A percentile compares a stretch with the other conserved stretches of the same genome.
phyloP scores from a whole-genome alignment of 148 eudicot genomes.

The Camellia sinensis region DNA sequence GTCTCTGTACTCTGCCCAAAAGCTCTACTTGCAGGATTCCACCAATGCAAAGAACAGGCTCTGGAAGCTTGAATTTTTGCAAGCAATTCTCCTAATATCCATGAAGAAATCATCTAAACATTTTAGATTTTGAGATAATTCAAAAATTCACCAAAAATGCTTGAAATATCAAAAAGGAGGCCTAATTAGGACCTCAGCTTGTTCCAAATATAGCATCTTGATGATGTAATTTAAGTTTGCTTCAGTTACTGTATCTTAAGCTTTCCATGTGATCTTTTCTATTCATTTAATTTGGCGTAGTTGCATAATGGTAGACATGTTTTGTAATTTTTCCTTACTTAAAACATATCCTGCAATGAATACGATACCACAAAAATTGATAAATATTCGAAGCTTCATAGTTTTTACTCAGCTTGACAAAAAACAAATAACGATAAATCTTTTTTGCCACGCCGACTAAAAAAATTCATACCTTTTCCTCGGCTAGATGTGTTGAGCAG shows the following conservation, averaged over 20 bases:
- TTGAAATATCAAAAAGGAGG: background rate
- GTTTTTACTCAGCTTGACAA: background rate
- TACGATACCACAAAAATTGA: background rate
- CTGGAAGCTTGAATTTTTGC: constrained; percentile 76
- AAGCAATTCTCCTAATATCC: constrained; percentile 44
- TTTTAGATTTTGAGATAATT: background rate
- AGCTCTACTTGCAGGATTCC: constrained; percentile 74
- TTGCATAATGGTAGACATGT: background rate
- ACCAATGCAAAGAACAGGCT: constrained; percentile 76
- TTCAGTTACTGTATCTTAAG: background rate
- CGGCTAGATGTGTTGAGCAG: background rate
- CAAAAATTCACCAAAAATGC: background rate
- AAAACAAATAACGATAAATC: background rate
- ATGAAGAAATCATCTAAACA: background rate
- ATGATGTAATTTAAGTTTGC: background rate
- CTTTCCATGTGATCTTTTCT: background rate
- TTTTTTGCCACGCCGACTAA: background rate
- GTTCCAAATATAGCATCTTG: background rate
- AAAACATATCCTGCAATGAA: background rate
- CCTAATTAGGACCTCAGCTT: background rate
- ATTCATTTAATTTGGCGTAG: background rate
- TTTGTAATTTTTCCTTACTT: background rate
- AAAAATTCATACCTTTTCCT: background rate
- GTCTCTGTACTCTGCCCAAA: constrained; percentile 76
- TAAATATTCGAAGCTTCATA: background rate